These are phyloP conservation scores for Ganoderma leucocontextum DNA, from an alignment of 1,284 basidiomycete species.

Conservation along the genomic window DNA sequence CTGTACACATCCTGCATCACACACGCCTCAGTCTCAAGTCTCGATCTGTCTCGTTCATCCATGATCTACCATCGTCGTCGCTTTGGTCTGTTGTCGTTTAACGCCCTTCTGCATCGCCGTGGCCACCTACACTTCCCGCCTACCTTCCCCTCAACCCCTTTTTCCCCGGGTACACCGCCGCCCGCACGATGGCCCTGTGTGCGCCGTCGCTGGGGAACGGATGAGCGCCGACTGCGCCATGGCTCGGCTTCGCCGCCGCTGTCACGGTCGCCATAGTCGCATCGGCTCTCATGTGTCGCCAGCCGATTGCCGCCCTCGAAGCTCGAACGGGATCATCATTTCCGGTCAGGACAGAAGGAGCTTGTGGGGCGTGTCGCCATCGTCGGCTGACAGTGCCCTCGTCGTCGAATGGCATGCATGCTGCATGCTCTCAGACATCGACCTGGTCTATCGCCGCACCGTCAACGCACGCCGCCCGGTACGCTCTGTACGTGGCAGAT, in stretches of 20 bases:
- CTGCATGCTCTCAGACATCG: background rate
- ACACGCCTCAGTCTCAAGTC: conserved; percentile 15
- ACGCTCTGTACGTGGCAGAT: background rate
- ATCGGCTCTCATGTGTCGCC: background rate
- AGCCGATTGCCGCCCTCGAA: background rate
- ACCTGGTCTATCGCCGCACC: background rate
- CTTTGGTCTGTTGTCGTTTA: conserved; percentile 29
- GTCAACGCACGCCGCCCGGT: background rate
- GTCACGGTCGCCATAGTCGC: conserved; percentile 5
- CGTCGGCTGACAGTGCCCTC: background rate
- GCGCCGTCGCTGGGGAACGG: background rate
- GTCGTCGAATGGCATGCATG: background rate
- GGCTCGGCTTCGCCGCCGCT: background rate
- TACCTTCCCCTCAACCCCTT: too few species aligned
- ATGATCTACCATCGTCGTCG: conserved; percentile 30
- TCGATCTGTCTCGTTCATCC: conserved; percentile 17
- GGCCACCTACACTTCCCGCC: background rate
- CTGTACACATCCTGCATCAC: conserved; percentile 5
- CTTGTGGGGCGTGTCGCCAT: background rate
- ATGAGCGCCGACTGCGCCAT: background rate
- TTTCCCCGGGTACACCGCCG: background rate
- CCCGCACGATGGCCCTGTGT: background rate
- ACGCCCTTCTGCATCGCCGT: background rate
- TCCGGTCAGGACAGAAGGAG: background rate
- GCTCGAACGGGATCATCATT: background rate